A percentile compares a stretch with the other conserved stretches of the same genome.
phyloP scores from a whole-genome alignment of 225 moss, liverwort and hornwort species.

The Pleurozium schreberi region DNA sequence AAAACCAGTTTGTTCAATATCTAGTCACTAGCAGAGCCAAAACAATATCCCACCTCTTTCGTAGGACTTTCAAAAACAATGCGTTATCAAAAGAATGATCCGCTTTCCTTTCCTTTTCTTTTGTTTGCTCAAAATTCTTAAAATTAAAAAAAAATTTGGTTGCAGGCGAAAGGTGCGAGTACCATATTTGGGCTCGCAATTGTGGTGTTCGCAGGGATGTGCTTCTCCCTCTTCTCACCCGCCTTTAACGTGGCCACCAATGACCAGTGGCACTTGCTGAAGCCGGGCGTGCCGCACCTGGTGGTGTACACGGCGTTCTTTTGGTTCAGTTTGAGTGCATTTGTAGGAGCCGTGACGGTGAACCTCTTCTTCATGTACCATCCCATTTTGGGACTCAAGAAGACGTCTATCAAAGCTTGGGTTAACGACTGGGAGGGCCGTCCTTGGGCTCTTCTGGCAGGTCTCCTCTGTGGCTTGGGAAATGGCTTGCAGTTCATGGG shows the following conservation, averaged over 20 bases:
- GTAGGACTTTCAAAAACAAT: neutral
- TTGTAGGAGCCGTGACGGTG: slow-evolving; percentile 42
- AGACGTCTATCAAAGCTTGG: slow-evolving; percentile 49
- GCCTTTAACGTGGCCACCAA: slow-evolving; percentile 91
- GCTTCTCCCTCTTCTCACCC: slow-evolving; percentile 86
- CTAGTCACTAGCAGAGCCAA: neutral
- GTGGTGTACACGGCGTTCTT: slow-evolving; percentile 95
- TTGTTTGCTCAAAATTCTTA: neutral
- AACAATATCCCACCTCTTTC: neutral
- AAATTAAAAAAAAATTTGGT: too few relatives aligned
- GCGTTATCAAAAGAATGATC: neutral
- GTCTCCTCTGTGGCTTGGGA: slow-evolving; percentile 67
- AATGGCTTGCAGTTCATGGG: slow-evolving; percentile 98
- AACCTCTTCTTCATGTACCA: slow-evolving; percentile 68
- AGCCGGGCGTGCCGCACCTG: slow-evolving; percentile 72
- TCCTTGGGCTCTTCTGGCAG: slow-evolving; percentile 64
- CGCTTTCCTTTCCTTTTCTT: neutral
- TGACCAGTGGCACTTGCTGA: slow-evolving; percentile 80
- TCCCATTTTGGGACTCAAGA: slow-evolving; percentile 55
- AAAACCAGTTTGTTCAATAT: neutral
- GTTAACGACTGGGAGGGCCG: slow-evolving; percentile 47
- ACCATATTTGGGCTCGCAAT: slow-evolving; percentile 61
- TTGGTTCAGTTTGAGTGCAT: slow-evolving; percentile 71
- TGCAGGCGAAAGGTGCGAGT: slow-evolving; percentile 48
- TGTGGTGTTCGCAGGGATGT: slow-evolving; percentile 66